Base-by-base conservation (phyloP, 2,329 filamentous ascomycete genomes). In the Fusarium pininemorale region DNA sequence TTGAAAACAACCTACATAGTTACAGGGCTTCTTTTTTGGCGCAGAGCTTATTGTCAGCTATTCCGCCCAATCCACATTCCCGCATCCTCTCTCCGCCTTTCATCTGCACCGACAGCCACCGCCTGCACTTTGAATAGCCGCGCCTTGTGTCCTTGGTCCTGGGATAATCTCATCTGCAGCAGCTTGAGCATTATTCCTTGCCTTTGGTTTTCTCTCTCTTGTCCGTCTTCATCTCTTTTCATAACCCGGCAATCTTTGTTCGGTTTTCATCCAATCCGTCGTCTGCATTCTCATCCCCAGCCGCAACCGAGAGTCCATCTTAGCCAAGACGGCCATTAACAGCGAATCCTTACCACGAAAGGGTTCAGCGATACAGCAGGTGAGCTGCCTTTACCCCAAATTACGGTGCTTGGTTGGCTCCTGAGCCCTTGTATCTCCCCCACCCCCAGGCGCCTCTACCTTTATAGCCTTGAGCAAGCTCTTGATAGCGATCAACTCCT, bases 361-460 rank as follows among this genome's bases (percentile, higher is more conserved):
- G 66, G 51, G 73, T 61, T 68, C 66, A 42, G 20, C 32, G 24
- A 63, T 41, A 44, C 35, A 57, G 37, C 32, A 74, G 71, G 71
- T 63, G 54, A 72, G 71, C 48, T 72, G 63, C 60, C 30, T 63
- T 57, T 64, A 63, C 63, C 45, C 53, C 70, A 64, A 66, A 74
- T 59, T 63, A 39, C 45, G 67, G 42, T 64, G 62, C 67, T 68
- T 73, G 62, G 67, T 75, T 75, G 69, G 71, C 44, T 50, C 54
- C 53, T 69, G 58, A 53, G 57, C 66, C 69, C 67, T 73, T 65
- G 69, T 48, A 61, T 62, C 38, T 68, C 60, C 58, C 56, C 63
- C 75, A 77, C 75, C 63, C 56, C 30, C 61, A 55, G 63, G 74
- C 74, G 75, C 61, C 66, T 62, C 66, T 62, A 26, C 44, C 24